These are phyloP conservation scores for Nigrospora osmanthi DNA, from an alignment of 2,329 filamentous ascomycete species.

Conservation along the genomic window DNA sequence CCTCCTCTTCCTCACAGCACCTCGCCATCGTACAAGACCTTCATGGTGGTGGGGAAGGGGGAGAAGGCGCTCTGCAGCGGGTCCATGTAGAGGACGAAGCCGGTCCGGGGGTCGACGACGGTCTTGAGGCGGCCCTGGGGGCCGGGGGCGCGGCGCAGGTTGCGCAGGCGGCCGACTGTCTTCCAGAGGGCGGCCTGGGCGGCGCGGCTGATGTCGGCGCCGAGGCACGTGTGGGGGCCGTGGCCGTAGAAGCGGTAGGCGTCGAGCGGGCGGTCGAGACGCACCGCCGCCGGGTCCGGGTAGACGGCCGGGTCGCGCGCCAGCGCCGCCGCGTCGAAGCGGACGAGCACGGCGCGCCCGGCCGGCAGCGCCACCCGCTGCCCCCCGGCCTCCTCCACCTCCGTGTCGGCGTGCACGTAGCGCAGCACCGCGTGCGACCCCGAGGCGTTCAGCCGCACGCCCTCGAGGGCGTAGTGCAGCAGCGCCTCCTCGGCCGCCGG, in stretches of 20 bases:
- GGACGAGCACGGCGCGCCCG: conserved; percentile 31
- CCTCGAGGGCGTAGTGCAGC: conserved; percentile 4
- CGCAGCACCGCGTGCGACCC: not conserved
- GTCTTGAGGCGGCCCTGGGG: conserved; percentile 13
- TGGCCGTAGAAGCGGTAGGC: conserved; percentile 44
- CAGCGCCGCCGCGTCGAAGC: conserved; percentile 33
- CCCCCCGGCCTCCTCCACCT: conserved; percentile 30
- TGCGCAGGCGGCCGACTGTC: conserved; percentile 12
- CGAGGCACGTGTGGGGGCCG: conserved; percentile 44
- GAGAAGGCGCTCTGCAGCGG: not conserved
- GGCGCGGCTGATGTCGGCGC: conserved; percentile 31
- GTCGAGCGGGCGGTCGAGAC: conserved; percentile 39
- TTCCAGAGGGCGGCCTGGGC: conserved; percentile 14
- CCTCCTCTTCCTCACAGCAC: too few relatives aligned
- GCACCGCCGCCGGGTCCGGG: conserved; percentile 40
- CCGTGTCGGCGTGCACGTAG: conserved; percentile 9
- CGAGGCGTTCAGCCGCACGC: not conserved
- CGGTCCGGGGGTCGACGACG: not conserved
- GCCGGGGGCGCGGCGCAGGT: conserved; percentile 13
- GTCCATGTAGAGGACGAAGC: not conserved
- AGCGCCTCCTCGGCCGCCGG: conserved; percentile 1
- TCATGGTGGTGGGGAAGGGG: conserved; percentile 1
- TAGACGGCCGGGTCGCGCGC: conserved; percentile 38
- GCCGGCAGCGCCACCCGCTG: not conserved
- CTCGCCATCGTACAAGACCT: conserved; percentile 1